A percentile compares a stretch with the other conserved stretches of the same genome.
Conservation (phyloP, 352 stramenopile genomes). For the Pythium utonaiense region DNA sequence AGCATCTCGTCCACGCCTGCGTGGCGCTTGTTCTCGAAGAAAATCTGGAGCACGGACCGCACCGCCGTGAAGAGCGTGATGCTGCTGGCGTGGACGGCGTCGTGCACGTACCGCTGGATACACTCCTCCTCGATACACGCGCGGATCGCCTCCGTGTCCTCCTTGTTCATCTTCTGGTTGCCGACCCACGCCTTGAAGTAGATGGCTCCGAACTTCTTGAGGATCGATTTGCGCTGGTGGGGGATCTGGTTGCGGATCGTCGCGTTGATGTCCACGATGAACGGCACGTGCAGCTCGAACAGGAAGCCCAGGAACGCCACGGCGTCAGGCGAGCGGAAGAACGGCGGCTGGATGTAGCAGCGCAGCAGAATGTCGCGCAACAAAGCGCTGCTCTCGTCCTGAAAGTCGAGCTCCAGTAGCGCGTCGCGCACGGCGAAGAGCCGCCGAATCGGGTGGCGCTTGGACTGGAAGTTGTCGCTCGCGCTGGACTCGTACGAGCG, state of each 20-base stretch:
- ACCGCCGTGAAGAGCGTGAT: conserved; percentile 65
- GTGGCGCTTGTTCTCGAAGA: conserved; percentile 85
- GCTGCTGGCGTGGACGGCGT: conserved; percentile 68
- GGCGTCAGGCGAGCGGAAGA: conserved; percentile 81
- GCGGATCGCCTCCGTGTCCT: conserved; percentile 24
- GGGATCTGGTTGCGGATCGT: conserved; percentile 87
- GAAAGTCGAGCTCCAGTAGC: conserved; percentile 75
- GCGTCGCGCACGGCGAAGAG: conserved; percentile 77
- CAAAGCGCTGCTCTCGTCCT: conserved; percentile 74
- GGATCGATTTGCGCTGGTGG: conserved; percentile 76
- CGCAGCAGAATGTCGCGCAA: conserved; percentile 82
- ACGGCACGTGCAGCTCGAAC: conserved; percentile 82
- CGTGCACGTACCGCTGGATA: conserved; percentile 75
- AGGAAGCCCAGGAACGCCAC: conserved; percentile 82
- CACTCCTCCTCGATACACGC: conserved; percentile 82
- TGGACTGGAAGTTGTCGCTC: conserved; percentile 50
- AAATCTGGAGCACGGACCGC: conserved; percentile 69
- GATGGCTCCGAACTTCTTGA: conserved; percentile 68
- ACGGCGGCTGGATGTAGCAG: conserved; percentile 83
- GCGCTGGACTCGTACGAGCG: conserved; percentile 64
- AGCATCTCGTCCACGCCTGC: conserved; percentile 82
- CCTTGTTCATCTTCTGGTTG: conserved; percentile 33
- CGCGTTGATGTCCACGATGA: conserved; percentile 84
- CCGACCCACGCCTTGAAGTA: conserved; percentile 86
- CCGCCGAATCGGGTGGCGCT: conserved; percentile 68